These are phyloP conservation scores for Emmonsiellopsis sp. DNA, from an alignment of 2,329 filamentous ascomycete species.

Conservation along the genomic window DNA sequence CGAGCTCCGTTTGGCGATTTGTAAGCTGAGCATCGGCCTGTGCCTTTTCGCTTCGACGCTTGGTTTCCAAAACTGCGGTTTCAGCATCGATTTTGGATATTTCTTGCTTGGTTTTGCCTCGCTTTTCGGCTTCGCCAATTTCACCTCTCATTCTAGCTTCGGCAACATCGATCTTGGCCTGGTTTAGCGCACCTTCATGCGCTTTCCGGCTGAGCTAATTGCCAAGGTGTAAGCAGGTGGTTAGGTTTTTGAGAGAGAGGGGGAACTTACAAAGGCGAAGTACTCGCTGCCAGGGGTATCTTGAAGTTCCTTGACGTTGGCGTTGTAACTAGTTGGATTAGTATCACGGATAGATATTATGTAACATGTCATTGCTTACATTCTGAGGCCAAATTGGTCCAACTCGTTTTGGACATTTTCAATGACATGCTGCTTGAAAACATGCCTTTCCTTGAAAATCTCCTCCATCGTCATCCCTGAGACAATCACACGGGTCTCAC, in stretches of 20 bases:
- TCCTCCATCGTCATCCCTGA: slow-evolving; percentile 90
- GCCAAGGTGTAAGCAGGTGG: neutral
- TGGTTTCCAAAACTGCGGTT: slow-evolving; percentile 74
- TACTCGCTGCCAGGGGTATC: slow-evolving; percentile 75
- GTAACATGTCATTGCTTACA: slow-evolving; percentile 33
- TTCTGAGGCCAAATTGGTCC: slow-evolving; percentile 67
- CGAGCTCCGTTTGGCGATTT: slow-evolving; percentile 62
- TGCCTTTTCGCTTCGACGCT: slow-evolving; percentile 73
- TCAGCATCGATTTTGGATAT: slow-evolving; percentile 82
- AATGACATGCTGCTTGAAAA: slow-evolving; percentile 68
- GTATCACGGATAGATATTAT: neutral
- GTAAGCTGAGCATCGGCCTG: slow-evolving; percentile 66
- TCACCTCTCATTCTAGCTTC: slow-evolving; percentile 54
- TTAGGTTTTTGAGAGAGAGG: neutral
- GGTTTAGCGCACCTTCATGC: slow-evolving; percentile 75
- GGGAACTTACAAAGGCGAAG: slow-evolving; percentile 50
- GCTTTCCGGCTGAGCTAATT: slow-evolving; percentile 61
- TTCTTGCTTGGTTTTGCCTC: slow-evolving; percentile 72
- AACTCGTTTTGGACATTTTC: slow-evolving; percentile 70
- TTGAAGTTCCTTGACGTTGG: slow-evolving; percentile 78
- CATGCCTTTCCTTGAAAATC: slow-evolving; percentile 67
- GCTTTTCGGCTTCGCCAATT: slow-evolving; percentile 59
- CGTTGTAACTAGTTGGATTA: slow-evolving; percentile 45
- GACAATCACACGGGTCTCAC: slow-evolving; percentile 74
- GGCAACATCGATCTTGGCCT: slow-evolving; percentile 56